Percentiles rank a stretch among this genome's conserved stretches.
phyloP scores from a whole-genome alignment of 257 asterid genomes.

The Solanum pimpinellifolium region DNA sequence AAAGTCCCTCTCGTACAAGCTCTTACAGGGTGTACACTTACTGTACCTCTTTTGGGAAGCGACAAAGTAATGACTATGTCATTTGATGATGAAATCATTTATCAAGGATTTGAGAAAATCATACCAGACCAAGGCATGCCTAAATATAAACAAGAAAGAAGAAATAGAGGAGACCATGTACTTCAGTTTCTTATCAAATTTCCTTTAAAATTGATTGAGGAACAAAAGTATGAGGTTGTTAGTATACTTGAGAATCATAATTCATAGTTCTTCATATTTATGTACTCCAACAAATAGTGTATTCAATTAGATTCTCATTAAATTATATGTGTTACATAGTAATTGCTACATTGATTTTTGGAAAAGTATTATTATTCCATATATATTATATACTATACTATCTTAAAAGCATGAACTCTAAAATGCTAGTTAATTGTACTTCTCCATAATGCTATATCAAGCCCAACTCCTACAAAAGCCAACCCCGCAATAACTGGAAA shows the following conservation, averaged over 20 bases:
- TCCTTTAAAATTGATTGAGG: constrained; percentile 42
- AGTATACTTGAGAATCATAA: constrained; percentile 32
- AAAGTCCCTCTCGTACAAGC: constrained; percentile 82
- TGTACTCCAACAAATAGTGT: neutral
- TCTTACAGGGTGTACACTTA: constrained; percentile 58
- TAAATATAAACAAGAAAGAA: constrained; percentile 26
- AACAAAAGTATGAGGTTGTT: constrained; percentile 41
- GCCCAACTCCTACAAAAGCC: too few relatives aligned
- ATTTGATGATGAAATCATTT: constrained; percentile 50
- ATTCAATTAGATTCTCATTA: too few relatives aligned
- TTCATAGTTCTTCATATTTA: neutral
- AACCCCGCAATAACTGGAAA: too few relatives aligned
- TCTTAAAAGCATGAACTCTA: too few relatives aligned
- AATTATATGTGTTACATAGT: too few relatives aligned
- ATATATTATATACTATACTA: too few relatives aligned
- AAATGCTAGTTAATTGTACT: too few relatives aligned
- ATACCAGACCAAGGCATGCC: constrained; percentile 84
- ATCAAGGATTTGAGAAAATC: constrained; percentile 63
- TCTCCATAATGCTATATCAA: too few relatives aligned
- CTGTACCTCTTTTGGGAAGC: constrained; percentile 68
- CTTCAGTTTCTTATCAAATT: constrained; percentile 70
- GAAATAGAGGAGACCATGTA: constrained; percentile 56
- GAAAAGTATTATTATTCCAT: too few relatives aligned
- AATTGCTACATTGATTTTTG: too few relatives aligned
- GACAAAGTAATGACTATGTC: constrained; percentile 33